Evolutionary conservation across 768 basidiomycete species (phyloP).

Genomic region (Suillus hirtellus): DNA sequence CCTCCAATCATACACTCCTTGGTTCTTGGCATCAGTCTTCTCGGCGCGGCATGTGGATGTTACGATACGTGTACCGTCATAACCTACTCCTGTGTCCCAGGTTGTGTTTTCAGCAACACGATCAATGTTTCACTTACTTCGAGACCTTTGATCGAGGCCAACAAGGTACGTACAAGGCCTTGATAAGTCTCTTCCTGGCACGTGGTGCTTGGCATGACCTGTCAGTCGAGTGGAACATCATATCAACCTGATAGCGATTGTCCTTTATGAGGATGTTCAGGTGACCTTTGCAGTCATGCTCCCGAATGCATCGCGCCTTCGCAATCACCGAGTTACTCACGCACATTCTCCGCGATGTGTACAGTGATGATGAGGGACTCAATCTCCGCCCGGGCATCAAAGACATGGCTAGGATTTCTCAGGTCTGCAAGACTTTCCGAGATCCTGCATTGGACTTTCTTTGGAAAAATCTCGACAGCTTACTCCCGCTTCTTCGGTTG

Average conservation of each 20-base stretch:
- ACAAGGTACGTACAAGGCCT: background rate
- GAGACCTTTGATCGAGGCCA: background rate
- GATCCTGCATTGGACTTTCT: slow-evolving; percentile 6
- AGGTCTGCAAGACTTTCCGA: slow-evolving; percentile 1
- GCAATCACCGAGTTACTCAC: slow-evolving; percentile 6
- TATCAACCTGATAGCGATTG: background rate
- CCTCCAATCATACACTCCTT: too few species aligned
- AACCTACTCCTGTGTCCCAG: too few species aligned
- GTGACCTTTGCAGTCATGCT: background rate
- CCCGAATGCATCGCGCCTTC: slow-evolving; percentile 7
- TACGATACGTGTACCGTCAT: too few species aligned
- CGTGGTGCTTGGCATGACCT: background rate
- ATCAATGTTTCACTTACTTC: background rate
- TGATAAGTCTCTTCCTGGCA: background rate
- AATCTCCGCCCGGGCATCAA: background rate
- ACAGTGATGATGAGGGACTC: background rate
- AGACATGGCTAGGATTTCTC: slow-evolving; percentile 2
- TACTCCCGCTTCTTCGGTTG: slow-evolving; percentile 1
- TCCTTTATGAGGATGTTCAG: background rate
- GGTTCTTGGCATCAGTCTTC: too few species aligned
- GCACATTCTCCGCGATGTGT: slow-evolving; percentile 1
- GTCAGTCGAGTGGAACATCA: background rate
- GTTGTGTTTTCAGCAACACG: background rate
- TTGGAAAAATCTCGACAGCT: background rate
- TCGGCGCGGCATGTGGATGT: too few species aligned